phyloP scores from a whole-genome alignment of 768 basidiomycete genomes.

The Leccinum variicolor region DNA sequence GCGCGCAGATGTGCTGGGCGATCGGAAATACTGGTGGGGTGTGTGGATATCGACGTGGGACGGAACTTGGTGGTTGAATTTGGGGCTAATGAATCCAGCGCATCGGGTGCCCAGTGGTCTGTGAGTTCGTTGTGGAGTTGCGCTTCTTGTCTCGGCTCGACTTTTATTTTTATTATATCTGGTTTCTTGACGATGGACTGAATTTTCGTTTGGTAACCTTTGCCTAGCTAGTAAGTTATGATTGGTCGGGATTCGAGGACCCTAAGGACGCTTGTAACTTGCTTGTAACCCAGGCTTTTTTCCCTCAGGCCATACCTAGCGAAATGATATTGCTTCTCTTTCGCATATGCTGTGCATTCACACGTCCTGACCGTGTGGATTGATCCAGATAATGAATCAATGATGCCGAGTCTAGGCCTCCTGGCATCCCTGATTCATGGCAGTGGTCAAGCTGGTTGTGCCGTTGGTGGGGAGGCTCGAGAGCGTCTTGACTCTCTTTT shows the following conservation, averaged over 20 bases:
- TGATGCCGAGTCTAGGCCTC: too few relatives aligned
- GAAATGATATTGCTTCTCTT: not conserved
- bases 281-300: not conserved
- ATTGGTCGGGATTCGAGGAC: not conserved
- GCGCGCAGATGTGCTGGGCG: slow-evolving; percentile 51
- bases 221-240: not conserved
- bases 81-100: slow-evolving; percentile 37
- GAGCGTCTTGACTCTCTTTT: too few relatives aligned
- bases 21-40: slow-evolving; percentile 44
- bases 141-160: too few relatives aligned
- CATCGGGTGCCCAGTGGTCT: slow-evolving; percentile 6
- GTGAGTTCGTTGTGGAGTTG: not conserved
- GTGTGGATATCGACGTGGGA: slow-evolving; percentile 30
- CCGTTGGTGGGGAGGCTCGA: not conserved
- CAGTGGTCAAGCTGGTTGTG: not conserved
- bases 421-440: not conserved
- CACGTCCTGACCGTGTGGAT: too few relatives aligned
- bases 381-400: too few relatives aligned
- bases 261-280: not conserved
- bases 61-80: slow-evolving; percentile 42
- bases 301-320: not conserved
- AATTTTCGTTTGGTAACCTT: not conserved
- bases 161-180: not conserved
- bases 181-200: not conserved
- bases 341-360: not conserved